Conservation (phyloP, 2,329 filamentous ascomycete species). For the Furcasterigmium sp. region DNA sequence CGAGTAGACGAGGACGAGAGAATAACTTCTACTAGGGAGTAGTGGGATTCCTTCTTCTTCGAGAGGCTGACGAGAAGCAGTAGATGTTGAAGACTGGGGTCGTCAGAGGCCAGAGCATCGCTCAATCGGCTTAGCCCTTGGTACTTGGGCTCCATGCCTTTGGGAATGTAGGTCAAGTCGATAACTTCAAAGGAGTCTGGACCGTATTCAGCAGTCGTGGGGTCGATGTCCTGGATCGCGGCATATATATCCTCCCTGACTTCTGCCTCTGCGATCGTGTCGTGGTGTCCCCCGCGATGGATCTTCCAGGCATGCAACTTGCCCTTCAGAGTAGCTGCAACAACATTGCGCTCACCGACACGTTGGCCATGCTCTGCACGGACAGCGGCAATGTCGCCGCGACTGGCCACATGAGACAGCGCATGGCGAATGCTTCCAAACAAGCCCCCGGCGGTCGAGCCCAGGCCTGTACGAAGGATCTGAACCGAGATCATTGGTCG, state of each 20-base stretch:
- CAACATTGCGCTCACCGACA: constrained; percentile 78
- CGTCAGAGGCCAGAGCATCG: constrained; percentile 42
- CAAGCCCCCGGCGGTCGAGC: constrained; percentile 57
- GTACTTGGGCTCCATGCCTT: constrained; percentile 44
- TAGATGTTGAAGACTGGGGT: constrained; percentile 51
- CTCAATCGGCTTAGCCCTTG: constrained; percentile 44
- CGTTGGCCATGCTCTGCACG: constrained; percentile 65
- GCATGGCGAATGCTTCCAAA: constrained; percentile 78
- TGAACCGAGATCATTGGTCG: constrained; percentile 75
- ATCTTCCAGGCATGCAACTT: constrained; percentile 82
- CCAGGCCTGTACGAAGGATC: constrained; percentile 61
- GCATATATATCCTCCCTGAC: constrained; percentile 58
- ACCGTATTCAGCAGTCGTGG: constrained; percentile 41
- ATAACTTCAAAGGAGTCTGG: constrained; percentile 64
- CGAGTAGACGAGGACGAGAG: constrained; percentile 48
- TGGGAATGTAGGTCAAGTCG: constrained; percentile 70
- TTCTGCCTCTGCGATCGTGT: constrained; percentile 68
- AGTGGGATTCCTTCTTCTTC: constrained; percentile 50
- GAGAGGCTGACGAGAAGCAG: constrained; percentile 57
- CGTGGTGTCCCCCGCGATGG: constrained; percentile 79
- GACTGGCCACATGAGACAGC: constrained; percentile 63
- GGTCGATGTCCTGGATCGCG: constrained; percentile 53
- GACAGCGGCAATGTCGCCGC: constrained; percentile 76
- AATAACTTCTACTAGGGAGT: constrained; percentile 69
- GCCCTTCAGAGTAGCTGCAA: constrained; percentile 73